phyloP scores from a whole-genome alignment of 257 asterid genomes.

The Petunia secreta region DNA sequence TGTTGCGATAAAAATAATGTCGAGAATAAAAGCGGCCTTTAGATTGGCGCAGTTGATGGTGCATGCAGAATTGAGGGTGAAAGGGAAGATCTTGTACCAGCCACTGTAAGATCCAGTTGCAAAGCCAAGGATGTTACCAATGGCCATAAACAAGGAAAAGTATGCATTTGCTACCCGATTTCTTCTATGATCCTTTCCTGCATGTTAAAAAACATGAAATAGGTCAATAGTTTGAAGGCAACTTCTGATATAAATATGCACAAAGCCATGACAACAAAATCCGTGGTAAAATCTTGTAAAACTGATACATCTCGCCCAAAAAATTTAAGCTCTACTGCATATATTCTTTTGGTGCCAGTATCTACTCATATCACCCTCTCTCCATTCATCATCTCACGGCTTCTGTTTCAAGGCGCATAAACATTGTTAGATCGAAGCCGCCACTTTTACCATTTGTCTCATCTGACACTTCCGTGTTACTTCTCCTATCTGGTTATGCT shows the following conservation, averaged over 20 bases:
- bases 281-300: neutral
- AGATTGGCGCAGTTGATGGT: conserved; percentile 76
- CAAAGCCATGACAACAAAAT: neutral
- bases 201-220: conserved; percentile 27
- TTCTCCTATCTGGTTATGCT: neutral
- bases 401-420: neutral
- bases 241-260: conserved; percentile 21
- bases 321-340: neutral
- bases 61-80: conserved; percentile 73
- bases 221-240: conserved; percentile 26
- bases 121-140: conserved; percentile 81
- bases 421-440: neutral
- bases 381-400: conserved; percentile 2
- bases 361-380: neutral
- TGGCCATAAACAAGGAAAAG: conserved; percentile 80
- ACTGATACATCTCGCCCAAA: neutral
- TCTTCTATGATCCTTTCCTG: conserved; percentile 82
- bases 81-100: conserved; percentile 83
- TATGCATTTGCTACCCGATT: conserved; percentile 85
- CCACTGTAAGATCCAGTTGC: conserved; percentile 82
- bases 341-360: conserved; percentile 12
- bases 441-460: conserved; percentile 10
- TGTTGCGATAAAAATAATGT: conserved; percentile 58
- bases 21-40: conserved; percentile 80
- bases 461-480: neutral